Evolutionary conservation across 352 stramenopile genomes (phyloP).

Genomic region (Phytophthora megakarya): DNA sequence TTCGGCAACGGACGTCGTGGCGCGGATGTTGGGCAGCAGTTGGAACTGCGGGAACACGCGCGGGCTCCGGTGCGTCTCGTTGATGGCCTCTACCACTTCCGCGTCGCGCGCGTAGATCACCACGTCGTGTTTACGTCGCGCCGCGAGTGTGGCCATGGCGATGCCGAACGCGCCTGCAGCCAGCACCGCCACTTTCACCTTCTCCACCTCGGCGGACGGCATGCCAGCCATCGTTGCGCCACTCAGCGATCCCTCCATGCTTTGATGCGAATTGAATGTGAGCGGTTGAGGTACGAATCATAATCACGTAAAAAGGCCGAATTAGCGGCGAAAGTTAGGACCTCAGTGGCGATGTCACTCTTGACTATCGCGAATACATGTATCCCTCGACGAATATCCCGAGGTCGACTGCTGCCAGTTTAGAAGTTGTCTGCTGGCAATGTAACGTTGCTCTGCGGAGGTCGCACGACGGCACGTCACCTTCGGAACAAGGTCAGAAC

Average conservation of each 20-base stretch:
- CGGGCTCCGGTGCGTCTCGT: conserved; percentile 90
- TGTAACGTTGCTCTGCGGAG: too few relatives aligned
- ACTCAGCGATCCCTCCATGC: conserved; percentile 52
- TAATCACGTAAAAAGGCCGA: too few relatives aligned
- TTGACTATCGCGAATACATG: too few relatives aligned
- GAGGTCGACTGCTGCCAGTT: too few relatives aligned
- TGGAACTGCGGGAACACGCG: conserved; percentile 91
- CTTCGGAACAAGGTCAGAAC: too few relatives aligned
- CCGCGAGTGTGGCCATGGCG: conserved; percentile 93
- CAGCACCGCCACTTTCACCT: conserved; percentile 88
- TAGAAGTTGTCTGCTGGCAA: too few relatives aligned
- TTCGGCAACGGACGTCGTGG: conserved; percentile 88
- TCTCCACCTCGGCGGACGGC: conserved; percentile 72
- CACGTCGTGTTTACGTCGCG: conserved; percentile 90
- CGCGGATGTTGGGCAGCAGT: conserved; percentile 81
- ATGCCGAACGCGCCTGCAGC: conserved; percentile 96
- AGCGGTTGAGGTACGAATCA: too few relatives aligned
- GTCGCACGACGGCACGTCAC: too few relatives aligned
- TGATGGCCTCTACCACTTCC: conserved; percentile 88
- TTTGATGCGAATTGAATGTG: not conserved
- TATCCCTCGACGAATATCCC: too few relatives aligned
- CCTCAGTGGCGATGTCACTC: too few relatives aligned
- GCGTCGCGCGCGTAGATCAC: conserved; percentile 91
- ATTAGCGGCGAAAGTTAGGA: too few relatives aligned
- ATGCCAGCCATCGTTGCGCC: conserved; percentile 69